Percentiles rank a stretch among this genome's conserved stretches.
Conservation (phyloP, 176 grass and related monocot genomes). For the Zizania latifolia region DNA sequence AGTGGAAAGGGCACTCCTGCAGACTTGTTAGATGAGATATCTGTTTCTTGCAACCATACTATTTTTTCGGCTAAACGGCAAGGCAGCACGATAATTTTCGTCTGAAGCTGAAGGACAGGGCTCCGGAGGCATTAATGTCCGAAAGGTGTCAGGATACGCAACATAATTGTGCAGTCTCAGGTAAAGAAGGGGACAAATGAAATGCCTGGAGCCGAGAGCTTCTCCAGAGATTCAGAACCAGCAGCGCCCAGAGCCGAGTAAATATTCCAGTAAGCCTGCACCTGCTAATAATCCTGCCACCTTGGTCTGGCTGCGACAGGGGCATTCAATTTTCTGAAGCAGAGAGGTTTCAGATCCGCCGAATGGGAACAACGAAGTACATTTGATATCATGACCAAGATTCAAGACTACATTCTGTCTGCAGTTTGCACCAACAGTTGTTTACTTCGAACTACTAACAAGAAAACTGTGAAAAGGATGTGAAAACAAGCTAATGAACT, state of each 20-base stretch:
- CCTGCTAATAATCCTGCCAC: slow-evolving; percentile 9
- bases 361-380: background rate
- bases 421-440: background rate
- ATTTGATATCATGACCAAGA: background rate
- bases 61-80: background rate
- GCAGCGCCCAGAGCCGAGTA: background rate
- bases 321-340: background rate
- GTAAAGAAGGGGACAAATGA: slow-evolving; percentile 23
- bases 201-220: slow-evolving; percentile 10
- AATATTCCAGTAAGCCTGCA: slow-evolving; percentile 16
- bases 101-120: background rate
- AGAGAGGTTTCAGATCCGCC: background rate
- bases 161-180: background rate
- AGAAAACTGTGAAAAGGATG: background rate
- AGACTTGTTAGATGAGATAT: slow-evolving; percentile 29
- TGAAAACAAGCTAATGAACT: background rate
- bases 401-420: slow-evolving; percentile 18
- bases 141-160: background rate
- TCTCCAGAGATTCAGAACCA: slow-evolving; percentile 6
- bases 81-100: slow-evolving; percentile 20
- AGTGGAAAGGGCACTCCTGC: background rate
- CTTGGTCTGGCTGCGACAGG: background rate
- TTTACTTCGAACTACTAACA: background rate
- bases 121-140: background rate
- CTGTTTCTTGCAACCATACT: slow-evolving; percentile 13